phyloP scores from a whole-genome alignment of 192 early-diverging fungal species.

The Backusella circina region DNA sequence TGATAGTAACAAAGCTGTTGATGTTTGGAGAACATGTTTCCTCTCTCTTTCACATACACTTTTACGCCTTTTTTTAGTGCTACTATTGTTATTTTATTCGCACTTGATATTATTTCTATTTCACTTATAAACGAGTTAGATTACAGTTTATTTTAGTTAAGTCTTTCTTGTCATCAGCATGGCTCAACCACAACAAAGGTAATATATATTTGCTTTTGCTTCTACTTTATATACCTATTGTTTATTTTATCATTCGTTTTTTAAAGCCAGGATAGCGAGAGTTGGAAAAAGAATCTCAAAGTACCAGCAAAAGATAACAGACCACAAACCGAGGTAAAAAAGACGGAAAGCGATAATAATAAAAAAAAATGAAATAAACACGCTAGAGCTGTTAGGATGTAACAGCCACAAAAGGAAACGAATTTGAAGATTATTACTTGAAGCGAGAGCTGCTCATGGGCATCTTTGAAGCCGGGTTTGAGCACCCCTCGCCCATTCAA shows the following conservation, averaged over 20 bases:
- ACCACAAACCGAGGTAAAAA: constrained; percentile 79
- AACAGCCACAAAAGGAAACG: constrained; percentile 98
- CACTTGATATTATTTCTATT: background rate
- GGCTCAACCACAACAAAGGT: background rate
- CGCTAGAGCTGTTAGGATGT: constrained; percentile 65
- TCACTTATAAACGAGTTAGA: background rate
- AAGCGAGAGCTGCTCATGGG: constrained; percentile 97
- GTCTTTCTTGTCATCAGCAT: background rate
- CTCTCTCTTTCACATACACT: background rate
- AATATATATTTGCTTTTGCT: background rate
- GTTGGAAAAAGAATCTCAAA: constrained; percentile 76
- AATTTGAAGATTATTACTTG: constrained; percentile 98
- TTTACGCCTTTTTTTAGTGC: background rate
- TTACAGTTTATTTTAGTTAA: background rate
- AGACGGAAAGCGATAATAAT: background rate
- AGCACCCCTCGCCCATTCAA: constrained; percentile 96
- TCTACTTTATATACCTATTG: background rate
- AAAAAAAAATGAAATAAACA: background rate
- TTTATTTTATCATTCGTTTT: background rate
- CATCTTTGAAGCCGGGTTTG: constrained; percentile 99
- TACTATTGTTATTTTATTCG: background rate
- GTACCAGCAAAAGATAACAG: constrained; percentile 84
- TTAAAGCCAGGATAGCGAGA: constrained; percentile 56
- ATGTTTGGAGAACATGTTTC: background rate
- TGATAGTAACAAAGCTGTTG: background rate